phyloP scores from a whole-genome alignment of 169 alveolate genomes.

The Cryptosporidium bovis region DNA sequence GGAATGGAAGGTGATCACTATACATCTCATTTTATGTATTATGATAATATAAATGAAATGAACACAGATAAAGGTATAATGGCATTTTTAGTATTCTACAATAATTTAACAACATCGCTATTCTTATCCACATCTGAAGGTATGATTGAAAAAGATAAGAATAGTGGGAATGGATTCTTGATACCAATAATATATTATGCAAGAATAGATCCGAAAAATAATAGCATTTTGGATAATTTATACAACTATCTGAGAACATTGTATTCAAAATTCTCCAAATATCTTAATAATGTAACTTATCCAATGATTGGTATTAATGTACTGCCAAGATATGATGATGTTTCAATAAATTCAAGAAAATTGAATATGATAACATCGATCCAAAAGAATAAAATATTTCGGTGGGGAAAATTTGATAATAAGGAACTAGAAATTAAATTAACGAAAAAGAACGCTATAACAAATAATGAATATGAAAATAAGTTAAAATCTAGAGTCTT shows the following conservation, averaged over 20 bases:
- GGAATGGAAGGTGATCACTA: conserved; percentile 13
- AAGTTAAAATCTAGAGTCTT: conserved; percentile 5
- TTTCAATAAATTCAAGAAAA: conserved; percentile 38
- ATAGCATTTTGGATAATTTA: conserved; percentile 17
- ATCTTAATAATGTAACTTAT: conserved; percentile 15
- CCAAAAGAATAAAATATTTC: conserved; percentile 24
- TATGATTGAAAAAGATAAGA: conserved; percentile 10
- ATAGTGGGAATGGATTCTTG: conserved; percentile 33
- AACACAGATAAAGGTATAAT: neutral
- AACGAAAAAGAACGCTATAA: neutral
- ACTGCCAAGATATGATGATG: conserved; percentile 63
- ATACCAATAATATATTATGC: conserved; percentile 48
- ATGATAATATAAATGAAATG: conserved; percentile 8
- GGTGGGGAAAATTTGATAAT: neutral
- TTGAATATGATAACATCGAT: neutral
- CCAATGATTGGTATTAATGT: conserved; percentile 55
- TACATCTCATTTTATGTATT: conserved; percentile 56
- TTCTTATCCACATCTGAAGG: conserved; percentile 42
- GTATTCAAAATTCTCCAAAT: conserved; percentile 10
- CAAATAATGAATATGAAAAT: neutral
- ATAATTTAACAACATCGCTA: neutral
- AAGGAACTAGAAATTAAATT: neutral
- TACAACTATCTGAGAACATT: neutral
- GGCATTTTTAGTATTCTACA: conserved; percentile 38
- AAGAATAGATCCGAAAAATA: conserved; percentile 17